Evolutionary conservation across 108 stramenopile genomes (phyloP).

Genomic region (Skeletonema potamos): DNA sequence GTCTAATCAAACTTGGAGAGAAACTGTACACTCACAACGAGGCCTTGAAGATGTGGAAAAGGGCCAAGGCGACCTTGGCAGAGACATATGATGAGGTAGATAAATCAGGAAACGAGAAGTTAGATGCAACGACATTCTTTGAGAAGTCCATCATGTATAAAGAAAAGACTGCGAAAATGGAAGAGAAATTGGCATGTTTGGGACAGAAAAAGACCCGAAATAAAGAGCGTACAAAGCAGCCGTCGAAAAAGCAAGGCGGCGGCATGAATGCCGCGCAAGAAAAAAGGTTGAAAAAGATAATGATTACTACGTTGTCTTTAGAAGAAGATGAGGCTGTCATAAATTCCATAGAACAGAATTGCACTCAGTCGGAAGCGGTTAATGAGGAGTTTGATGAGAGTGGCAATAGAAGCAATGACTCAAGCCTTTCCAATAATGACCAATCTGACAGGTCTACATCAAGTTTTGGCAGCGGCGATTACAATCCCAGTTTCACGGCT

Average conservation of each 20-base stretch:
- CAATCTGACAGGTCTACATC: background rate
- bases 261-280: background rate
- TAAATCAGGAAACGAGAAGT: background rate
- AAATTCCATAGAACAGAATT: background rate
- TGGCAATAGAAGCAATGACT: background rate
- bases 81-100: conserved; percentile 3
- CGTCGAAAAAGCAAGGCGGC: background rate
- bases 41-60: conserved; percentile 13
- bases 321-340: background rate
- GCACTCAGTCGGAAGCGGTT: background rate
- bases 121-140: conserved; percentile 11
- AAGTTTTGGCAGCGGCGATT: background rate
- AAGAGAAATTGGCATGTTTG: background rate
- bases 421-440: background rate
- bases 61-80: background rate
- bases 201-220: background rate
- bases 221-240: background rate
- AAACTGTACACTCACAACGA: conserved; percentile 22
- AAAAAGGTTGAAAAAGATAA: background rate
- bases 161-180: background rate
- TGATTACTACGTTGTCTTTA: background rate
- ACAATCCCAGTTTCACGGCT: background rate
- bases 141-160: conserved; percentile 5
- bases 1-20: conserved; percentile 26
- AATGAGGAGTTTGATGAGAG: background rate